Evolutionary conservation across 306 rosid genomes (phyloP).

Genomic region (Fragaria vesca): DNA sequence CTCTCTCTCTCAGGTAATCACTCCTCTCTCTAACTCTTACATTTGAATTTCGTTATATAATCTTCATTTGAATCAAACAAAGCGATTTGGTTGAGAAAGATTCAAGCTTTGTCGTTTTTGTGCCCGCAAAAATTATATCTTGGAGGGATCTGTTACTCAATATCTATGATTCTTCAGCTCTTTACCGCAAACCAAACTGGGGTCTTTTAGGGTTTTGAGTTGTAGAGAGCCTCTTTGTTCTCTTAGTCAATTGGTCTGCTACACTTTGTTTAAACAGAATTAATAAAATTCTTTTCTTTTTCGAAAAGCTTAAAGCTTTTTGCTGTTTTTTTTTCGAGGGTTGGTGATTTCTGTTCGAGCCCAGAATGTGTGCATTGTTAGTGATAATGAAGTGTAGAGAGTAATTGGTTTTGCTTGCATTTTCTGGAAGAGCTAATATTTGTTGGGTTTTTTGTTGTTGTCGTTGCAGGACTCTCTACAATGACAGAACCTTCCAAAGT

Average conservation of each 20-base stretch:
- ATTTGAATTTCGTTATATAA: not conserved
- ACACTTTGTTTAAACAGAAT: not conserved
- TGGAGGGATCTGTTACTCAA: constrained; percentile 10
- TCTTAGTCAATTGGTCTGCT: not conserved
- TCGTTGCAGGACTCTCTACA: constrained; percentile 43
- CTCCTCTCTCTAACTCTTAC: constrained; percentile 15
- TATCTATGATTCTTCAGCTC: constrained; percentile 8
- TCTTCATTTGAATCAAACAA: not conserved
- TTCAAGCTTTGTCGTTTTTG: not conserved
- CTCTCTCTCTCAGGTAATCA: constrained; percentile 31
- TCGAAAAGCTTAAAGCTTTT: not conserved
- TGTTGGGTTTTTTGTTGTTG: constrained; percentile 12
- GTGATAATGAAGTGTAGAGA: not conserved
- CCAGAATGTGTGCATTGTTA: not conserved
- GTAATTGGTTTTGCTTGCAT: not conserved
- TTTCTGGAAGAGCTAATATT: constrained; percentile 7
- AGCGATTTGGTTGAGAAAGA: constrained; percentile 11
- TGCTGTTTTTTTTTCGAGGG: constrained; percentile 2
- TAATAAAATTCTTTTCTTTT: not conserved
- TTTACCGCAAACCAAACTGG: constrained; percentile 1
- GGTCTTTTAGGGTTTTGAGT: constrained; percentile 28
- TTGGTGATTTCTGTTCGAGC: not conserved
- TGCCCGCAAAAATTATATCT: not conserved
- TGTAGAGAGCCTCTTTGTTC: not conserved
- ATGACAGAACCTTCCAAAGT: constrained; percentile 98